These are phyloP conservation scores for Verticillium nonalfalfae DNA, from an alignment of 2,329 filamentous ascomycete species.

Conservation along the genomic window DNA sequence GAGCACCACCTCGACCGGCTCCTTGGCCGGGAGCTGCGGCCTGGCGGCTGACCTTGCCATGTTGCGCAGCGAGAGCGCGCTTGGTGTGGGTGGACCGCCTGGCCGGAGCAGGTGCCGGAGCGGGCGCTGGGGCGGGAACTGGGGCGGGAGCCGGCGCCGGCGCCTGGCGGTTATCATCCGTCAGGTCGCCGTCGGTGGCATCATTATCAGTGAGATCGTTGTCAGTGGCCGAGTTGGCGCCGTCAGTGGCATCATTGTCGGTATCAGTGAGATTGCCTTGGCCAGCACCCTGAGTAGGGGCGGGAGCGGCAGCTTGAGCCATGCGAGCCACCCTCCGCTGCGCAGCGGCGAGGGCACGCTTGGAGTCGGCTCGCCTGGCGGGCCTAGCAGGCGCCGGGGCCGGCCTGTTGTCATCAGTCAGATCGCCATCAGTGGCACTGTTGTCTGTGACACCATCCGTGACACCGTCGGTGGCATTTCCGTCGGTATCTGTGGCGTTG, in stretches of 20 bases:
- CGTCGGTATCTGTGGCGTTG: background rate
- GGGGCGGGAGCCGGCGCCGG: background rate
- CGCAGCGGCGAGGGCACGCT: background rate
- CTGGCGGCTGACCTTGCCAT: background rate
- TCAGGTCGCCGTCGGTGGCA: background rate
- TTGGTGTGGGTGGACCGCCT: background rate
- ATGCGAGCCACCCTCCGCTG: background rate
- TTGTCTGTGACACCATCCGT: background rate
- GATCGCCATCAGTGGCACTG: background rate
- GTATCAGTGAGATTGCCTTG: background rate
- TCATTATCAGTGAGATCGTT: background rate
- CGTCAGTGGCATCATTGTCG: background rate
- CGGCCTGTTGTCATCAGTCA: background rate
- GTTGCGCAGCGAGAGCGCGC: background rate
- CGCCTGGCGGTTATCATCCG: background rate
- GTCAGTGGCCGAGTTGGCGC: background rate
- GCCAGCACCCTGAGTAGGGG: constrained; percentile 9
- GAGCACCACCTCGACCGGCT: background rate
- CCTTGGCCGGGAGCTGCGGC: constrained; percentile 11
- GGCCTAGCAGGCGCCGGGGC: background rate
- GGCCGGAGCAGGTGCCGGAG: background rate
- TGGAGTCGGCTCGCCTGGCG: background rate
- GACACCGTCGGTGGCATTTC: background rate
- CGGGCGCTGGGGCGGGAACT: background rate
- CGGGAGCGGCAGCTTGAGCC: background rate